These are phyloP conservation scores for Rhynchospora breviuscula DNA, from an alignment of 176 grass and related monocot genomes.

Conservation along the genomic window DNA sequence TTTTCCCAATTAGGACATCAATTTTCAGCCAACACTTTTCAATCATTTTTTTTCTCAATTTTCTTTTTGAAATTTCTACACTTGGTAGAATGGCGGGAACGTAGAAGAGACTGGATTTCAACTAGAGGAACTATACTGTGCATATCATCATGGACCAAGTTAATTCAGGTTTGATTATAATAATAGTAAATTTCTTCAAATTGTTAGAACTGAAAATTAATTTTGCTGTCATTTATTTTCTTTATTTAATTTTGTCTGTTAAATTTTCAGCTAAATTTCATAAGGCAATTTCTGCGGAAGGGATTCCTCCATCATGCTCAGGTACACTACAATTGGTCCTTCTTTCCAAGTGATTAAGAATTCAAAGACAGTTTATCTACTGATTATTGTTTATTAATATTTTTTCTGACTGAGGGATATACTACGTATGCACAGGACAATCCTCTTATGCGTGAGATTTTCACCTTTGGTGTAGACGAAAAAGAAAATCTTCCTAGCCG, in stretches of 20 bases:
- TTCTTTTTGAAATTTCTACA: not conserved
- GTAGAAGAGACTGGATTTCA: constrained; percentile 62
- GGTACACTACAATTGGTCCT: constrained; percentile 25
- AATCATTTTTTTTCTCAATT: not conserved
- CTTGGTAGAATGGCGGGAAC: constrained; percentile 44
- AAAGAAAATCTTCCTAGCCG: constrained; percentile 47
- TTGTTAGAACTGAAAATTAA: not conserved
- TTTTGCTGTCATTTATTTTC: constrained; percentile 5
- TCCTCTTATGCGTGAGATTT: constrained; percentile 76
- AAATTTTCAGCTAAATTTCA: constrained; percentile 72
- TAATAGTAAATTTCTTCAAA: not conserved
- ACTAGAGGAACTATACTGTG: constrained; percentile 51
- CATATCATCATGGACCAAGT: constrained; percentile 84
- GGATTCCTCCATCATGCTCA: constrained; percentile 91
- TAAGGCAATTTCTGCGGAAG: constrained; percentile 65
- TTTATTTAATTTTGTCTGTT: constrained; percentile 19
- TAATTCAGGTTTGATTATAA: constrained; percentile 56
- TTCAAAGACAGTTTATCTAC: not conserved
- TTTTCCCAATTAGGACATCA: not conserved
- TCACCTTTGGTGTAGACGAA: constrained; percentile 52
- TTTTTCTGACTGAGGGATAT: not conserved
- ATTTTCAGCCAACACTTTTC: not conserved
- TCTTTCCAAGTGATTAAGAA: not conserved
- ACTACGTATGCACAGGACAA: constrained; percentile 47
- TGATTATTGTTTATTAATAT: not conserved